These are phyloP conservation scores for Blumeriella jaapii DNA, from an alignment of 2,329 filamentous ascomycete genomes.

Conservation along the genomic window DNA sequence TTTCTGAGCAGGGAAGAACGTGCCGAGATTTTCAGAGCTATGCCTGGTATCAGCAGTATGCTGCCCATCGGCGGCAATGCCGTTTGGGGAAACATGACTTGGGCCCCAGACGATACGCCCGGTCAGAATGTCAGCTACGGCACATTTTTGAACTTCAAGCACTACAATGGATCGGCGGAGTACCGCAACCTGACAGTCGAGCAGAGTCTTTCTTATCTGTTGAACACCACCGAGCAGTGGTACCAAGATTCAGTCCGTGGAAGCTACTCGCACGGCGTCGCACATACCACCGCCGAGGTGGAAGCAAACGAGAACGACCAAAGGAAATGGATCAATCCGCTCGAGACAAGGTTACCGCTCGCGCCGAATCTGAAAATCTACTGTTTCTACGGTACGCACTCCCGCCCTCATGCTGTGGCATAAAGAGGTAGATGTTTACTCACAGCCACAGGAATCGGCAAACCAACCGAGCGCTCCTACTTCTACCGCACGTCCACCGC, in stretches of 20 bases:
- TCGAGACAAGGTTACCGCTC: conserved; percentile 76
- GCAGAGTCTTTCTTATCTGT: conserved; percentile 65
- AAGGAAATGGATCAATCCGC: conserved; percentile 86
- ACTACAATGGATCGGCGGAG: conserved; percentile 50
- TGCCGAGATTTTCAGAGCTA: conserved; percentile 86
- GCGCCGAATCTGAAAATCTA: conserved; percentile 89
- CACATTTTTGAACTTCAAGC: conserved; percentile 74
- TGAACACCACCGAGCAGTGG: conserved; percentile 73
- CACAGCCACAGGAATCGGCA: conserved; percentile 51
- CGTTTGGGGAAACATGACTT: conserved; percentile 84
- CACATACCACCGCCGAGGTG: conserved; percentile 67
- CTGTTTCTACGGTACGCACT: conserved; percentile 77
- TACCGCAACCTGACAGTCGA: conserved; percentile 70
- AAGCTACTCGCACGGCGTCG: conserved; percentile 82
- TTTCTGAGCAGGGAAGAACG: conserved; percentile 86
- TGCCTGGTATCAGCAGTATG: conserved; percentile 97
- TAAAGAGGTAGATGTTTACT: not conserved
- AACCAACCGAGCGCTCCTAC: conserved; percentile 84
- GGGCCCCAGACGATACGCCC: conserved; percentile 77
- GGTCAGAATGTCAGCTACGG: conserved; percentile 67
- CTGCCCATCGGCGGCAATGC: conserved; percentile 85
- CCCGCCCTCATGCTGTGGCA: not conserved
- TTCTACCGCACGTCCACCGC: conserved; percentile 68
- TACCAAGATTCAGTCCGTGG: conserved; percentile 61
- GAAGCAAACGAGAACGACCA: conserved; percentile 68